Evolutionary conservation across 305 asterid genomes (phyloP), one percentile per base, ranked within the genome.

Genomic region (Andrographis paniculata): DNA sequence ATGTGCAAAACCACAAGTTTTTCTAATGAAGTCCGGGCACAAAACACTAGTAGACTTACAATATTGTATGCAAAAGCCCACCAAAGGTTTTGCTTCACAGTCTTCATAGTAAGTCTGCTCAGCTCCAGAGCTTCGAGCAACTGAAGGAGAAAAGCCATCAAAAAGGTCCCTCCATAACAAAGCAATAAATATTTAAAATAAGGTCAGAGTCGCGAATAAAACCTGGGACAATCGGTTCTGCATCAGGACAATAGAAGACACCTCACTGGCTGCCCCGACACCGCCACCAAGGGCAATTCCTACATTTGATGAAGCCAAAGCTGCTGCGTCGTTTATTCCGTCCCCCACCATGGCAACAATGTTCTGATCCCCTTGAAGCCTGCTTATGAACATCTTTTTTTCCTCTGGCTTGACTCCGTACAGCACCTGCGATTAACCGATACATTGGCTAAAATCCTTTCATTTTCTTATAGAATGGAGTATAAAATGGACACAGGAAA

Each of bases 331-430:
- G 65, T 91, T 91, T 48, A 91, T 87, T 57, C 99, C 99, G 62
- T 91, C 99, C 40, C 99, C 99, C 48, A 91, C 99, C 99, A 91
- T 91, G 64, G 99, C 95, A 35, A 87, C 99, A 65, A 84, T 51
- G 40, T 75, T 71, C 62, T 70, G 77, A 55, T 71, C 74, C 52
- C 72, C 70, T 77, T 75, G 84, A 60, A 91, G 94, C 65, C 58
- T 63, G 64, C 66, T 69, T 40, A 91, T 77, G 57, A 91, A 91
- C 61, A 62, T 76, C 71, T 70, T 87, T 50, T 91, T 91, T 56
- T 77, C 79, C 56, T 83, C 94, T 22, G 99, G 96, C 66, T 87
- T 91, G 61, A 81, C 82, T 56, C 87, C 96, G 65, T 70, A 77
- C 17, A 87, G 46, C 33, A 91, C 99, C 99, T 91, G 73, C 61